Conservation (phyloP, 495 filamentous ascomycete species). For the Neurospora africana region DNA sequence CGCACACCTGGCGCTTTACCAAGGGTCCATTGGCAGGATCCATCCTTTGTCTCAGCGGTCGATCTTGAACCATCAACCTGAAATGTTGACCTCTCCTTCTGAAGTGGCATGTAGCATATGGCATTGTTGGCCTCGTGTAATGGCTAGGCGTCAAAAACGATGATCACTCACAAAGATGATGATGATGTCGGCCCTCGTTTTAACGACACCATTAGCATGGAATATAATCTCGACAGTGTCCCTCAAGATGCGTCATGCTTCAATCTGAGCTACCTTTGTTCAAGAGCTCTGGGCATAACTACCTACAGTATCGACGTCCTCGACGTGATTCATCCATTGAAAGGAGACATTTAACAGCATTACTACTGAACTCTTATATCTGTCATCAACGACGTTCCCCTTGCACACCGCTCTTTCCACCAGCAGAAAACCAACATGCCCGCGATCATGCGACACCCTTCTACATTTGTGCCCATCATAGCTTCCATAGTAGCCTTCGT, state of each 20-base stretch:
- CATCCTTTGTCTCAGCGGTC: not conserved
- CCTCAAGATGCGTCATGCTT: not conserved
- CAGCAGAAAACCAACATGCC: not conserved
- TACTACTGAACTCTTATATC: not conserved
- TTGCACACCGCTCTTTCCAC: not conserved
- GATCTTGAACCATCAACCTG: not conserved
- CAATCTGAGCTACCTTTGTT: not conserved
- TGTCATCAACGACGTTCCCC: not conserved
- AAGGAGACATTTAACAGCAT: not conserved
- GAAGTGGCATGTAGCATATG: not conserved
- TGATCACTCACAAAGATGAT: not conserved
- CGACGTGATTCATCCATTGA: not conserved
- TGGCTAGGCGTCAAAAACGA: not conserved
- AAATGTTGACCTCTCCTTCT: not conserved
- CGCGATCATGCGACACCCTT: not conserved
- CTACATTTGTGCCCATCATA: not conserved
- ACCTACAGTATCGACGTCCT: not conserved
- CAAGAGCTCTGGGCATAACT: not conserved
- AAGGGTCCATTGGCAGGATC: not conserved
- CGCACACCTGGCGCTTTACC: not conserved
- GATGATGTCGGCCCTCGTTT: not conserved
- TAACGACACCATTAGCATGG: not conserved
- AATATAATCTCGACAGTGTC: not conserved
- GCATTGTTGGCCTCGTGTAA: not conserved
- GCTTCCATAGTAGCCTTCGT: slow-evolving; percentile 47